Base-by-base conservation (phyloP, 2,329 filamentous ascomycete genomes). In the Herpomyces periplanetae region DNA sequence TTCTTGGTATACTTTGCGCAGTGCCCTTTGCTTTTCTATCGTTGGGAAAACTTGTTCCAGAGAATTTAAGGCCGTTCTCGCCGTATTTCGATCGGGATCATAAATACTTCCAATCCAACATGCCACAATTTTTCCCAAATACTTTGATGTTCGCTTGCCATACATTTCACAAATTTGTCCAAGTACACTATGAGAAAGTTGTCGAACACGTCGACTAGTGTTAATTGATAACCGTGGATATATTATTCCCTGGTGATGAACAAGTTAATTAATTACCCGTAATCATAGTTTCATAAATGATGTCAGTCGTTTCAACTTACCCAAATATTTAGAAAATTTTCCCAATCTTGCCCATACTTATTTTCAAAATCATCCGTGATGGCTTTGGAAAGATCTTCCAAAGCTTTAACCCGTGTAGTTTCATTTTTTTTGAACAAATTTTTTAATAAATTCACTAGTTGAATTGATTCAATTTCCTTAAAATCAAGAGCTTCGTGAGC, bases 201-300 rank as follows among this genome's bases (percentile, higher is more conserved):
- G 73, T 26, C 80, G 66, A 13, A 88, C 75, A 23, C 65, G 55
- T 18, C 71, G 62, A 17, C 65, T 59, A 34, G 65, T 68, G 36
- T 91, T 75, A 40, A 91, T 84, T 8, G 75, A 80, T 13, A 61
- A 52, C 23, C 73, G 63, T 20, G 80, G 68, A 34, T 85, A 96
- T 22, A 84, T 41, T 43, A 63, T 62, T 27, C 66, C 53, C 68
- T 84, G 38, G 23, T 22, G 25, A 27, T 27, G 25, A 24, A 21
- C 20, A 25, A 21, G 34, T 28, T 24, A 25, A 33, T 34, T 36
- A 39, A 41, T 28, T 33, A 35, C 20, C 22, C 21, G 26, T 24
- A 24, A 25, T 23, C 23, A 24, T 15, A 7, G 14, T 15, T 8
- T 7, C n/a, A n/a, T 9, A 7, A n/a, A 8, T 7, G n/a, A 15